These are phyloP conservation scores for Fomitopsis schrenkii DNA, from an alignment of 1,284 basidiomycete species.

Conservation along the genomic window DNA sequence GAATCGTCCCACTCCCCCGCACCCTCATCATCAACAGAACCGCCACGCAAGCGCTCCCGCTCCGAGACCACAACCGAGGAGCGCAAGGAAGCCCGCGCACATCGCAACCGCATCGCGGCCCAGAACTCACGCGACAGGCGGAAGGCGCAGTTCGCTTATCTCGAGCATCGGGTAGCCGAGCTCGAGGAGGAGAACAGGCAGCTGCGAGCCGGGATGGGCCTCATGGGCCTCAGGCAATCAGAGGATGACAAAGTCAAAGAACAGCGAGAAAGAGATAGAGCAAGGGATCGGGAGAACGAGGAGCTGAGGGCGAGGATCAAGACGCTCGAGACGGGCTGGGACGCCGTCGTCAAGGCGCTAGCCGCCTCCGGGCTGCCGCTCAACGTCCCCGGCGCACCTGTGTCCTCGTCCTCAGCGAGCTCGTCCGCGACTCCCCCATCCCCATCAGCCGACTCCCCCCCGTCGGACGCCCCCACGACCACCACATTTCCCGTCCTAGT, in stretches of 20 bases:
- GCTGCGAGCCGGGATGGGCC: constrained; percentile 35
- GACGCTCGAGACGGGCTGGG: constrained; percentile 75
- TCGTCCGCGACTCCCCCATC: constrained; percentile 20
- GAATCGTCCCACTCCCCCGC: constrained; percentile 25
- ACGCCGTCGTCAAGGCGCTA: constrained; percentile 70
- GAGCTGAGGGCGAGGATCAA: constrained; percentile 71
- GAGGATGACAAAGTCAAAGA: constrained; percentile 24
- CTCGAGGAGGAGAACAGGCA: constrained; percentile 44
- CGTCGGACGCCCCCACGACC: constrained; percentile 26
- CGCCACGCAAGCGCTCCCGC: constrained; percentile 66
- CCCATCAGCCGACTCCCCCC: constrained; percentile 15
- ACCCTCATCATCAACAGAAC: constrained; percentile 24
- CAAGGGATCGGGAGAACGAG: constrained; percentile 64
- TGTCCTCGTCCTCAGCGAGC: constrained; percentile 20
- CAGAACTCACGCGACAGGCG: constrained; percentile 80
- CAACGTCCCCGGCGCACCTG: constrained; percentile 25
- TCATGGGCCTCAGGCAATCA: constrained; percentile 23
- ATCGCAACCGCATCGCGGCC: constrained; percentile 80
- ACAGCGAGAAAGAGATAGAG: constrained; percentile 41
- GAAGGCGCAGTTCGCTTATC: constrained; percentile 66
- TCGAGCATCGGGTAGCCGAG: constrained; percentile 38
- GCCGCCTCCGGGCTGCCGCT: constrained; percentile 58
- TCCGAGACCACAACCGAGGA: constrained; percentile 61
- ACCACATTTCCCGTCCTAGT: constrained; percentile 30
- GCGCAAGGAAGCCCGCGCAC: constrained; percentile 77